Evolutionary conservation across 768 basidiomycete genomes (phyloP), one percentile per base, ranked within the genome.

Genomic region (Agaricus sinodeliciosus): DNA sequence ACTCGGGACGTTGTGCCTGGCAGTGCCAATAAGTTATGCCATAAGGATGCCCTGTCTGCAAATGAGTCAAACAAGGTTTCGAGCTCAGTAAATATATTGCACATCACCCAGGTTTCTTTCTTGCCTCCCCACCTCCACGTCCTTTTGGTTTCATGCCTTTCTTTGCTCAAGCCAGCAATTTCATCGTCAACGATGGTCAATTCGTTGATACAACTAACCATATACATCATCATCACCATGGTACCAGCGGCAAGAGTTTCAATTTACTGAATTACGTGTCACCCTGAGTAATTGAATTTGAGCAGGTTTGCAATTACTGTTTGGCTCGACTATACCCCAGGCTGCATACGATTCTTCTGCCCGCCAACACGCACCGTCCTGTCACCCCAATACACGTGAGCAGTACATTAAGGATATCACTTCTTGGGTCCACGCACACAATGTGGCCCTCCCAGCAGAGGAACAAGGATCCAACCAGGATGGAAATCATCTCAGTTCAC

Each of bases 341-440:
- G 49, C 49, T 3, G 39, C 49, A 2, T 19, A 50, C 27, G 41
- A 50, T 16, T 50, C 49, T 35, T 50, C 49, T 15, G 49, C 49
- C 22, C 49, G 40, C 19, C 4, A 43, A 7, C 28, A 40, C 28
- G 27, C 40, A 2, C 49, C 11, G 3, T 28, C 49, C 1, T 50
- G 49, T 43, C 49, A 34, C 18, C 49, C 49, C 18, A 40, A 40
- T 16, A 50, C 49, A 31, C 49, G 49, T n/a, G 31, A 50, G 27
- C 40, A 50, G 3, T 50, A 50, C 27, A 50, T 50, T 6, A 50
- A 19, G 2, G 41, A 42, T 15, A 43, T 50, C 40, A 50, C 49
- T 0, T 11, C 6, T 34, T 50, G 49, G 49, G 49, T 50, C n/a
- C 49, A 19, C n/a, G 28, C 41, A 9, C 49, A 50, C 16, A 50